Evolutionary conservation across 805 yeast genomes (phyloP).

Genomic region (Priceomyces castillae): DNA sequence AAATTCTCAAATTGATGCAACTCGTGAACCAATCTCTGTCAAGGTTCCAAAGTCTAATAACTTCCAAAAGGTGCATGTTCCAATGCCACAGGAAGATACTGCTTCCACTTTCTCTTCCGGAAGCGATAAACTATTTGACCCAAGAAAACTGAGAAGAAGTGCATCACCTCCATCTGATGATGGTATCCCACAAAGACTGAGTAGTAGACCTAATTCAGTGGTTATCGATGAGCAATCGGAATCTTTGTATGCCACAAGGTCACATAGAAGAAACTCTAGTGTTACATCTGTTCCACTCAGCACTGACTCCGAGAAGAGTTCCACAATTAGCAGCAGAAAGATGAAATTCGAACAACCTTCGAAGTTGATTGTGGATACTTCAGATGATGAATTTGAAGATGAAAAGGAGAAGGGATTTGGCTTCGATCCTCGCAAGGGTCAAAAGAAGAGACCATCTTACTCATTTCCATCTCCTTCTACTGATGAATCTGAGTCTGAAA

Average conservation of each 20-base stretch:
- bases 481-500: constrained; percentile 1
- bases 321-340: not conserved
- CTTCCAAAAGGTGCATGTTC: constrained; percentile 8
- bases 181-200: constrained; percentile 3
- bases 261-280: constrained; percentile 20
- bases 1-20: constrained; percentile 19
- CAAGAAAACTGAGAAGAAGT: constrained; percentile 10
- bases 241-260: constrained; percentile 23
- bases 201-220: not conserved
- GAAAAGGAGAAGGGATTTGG: constrained; percentile 14
- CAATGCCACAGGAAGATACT: not conserved
- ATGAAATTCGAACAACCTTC: constrained; percentile 7
- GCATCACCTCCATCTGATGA: constrained; percentile 12
- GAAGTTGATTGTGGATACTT: constrained; percentile 13
- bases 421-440: constrained; percentile 20
- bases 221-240: constrained; percentile 4
- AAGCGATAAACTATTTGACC: constrained; percentile 3
- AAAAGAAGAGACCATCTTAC: constrained; percentile 5
- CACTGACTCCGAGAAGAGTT: not conserved
- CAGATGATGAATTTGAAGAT: constrained; percentile 18
- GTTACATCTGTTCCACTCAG: not conserved
- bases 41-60: constrained; percentile 15
- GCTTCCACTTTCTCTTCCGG: not conserved
- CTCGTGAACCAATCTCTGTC: constrained; percentile 22
- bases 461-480: constrained; percentile 1